phyloP scores from a whole-genome alignment of 768 basidiomycete genomes.

The Boletus patriciae region DNA sequence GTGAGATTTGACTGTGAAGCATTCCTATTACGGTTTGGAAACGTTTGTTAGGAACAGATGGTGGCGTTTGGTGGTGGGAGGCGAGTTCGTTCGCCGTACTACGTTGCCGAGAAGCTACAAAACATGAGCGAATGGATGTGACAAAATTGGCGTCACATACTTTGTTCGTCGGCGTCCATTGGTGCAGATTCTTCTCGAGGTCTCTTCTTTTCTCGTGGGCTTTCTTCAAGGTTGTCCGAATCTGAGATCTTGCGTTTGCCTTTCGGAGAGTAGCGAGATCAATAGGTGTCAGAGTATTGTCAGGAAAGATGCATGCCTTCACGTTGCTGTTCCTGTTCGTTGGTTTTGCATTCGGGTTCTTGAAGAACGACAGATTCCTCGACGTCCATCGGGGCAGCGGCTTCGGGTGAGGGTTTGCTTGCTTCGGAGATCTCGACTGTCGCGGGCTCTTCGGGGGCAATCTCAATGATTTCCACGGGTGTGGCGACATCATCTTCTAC shows the following conservation, averaged over 20 bases:
- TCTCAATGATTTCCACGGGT: conserved; percentile 7
- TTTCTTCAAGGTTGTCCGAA: conserved; percentile 24
- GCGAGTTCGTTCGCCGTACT: conserved; percentile 19
- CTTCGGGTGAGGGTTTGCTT: background rate
- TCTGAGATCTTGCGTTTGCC: conserved; percentile 31
- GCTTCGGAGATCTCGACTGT: conserved; percentile 6
- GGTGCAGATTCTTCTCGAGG: conserved; percentile 25
- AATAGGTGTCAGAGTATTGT: background rate
- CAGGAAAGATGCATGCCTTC: conserved; percentile 18
- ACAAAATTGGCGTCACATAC: conserved; percentile 24
- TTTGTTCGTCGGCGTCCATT: conserved; percentile 43
- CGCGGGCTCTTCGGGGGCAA: conserved; percentile 8
- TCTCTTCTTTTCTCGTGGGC: conserved; percentile 28
- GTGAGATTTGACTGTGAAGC: conserved; percentile 79
- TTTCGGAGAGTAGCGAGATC: conserved; percentile 2
- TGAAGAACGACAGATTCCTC: conserved; percentile 12
- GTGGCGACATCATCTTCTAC: conserved; percentile 15
- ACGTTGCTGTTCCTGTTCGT: conserved; percentile 14
- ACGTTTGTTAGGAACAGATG: conserved; percentile 51
- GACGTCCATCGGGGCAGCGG: conserved; percentile 5
- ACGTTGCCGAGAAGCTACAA: conserved; percentile 22
- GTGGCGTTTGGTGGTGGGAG: conserved; percentile 17
- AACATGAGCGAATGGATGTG: conserved; percentile 1
- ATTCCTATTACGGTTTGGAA: conserved; percentile 82
- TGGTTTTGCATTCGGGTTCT: conserved; percentile 12